A percentile compares a stretch with the other conserved stretches of the same genome.
These are phyloP conservation scores for Erodium chrysanthum DNA, from an alignment of 441 rosid species.

Conservation along the genomic window DNA sequence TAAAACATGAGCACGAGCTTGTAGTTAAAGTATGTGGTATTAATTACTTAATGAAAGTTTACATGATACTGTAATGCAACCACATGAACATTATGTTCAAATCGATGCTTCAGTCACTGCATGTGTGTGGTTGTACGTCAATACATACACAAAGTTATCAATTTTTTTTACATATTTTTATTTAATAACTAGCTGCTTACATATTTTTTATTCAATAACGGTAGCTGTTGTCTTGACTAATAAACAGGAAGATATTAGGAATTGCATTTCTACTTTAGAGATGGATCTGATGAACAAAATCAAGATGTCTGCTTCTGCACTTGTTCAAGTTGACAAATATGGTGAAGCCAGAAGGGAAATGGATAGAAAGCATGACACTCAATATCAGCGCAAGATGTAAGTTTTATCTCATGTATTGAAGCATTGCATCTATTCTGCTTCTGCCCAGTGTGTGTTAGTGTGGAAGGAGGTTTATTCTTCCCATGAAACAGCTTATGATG, in stretches of 20 bases:
- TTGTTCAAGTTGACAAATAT: slow-evolving; percentile 45
- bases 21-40: slow-evolving; percentile 42
- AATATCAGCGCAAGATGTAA: slow-evolving; percentile 78
- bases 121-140: background rate
- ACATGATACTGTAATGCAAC: no score
- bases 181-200: no score
- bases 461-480: background rate
- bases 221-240: slow-evolving; percentile 2
- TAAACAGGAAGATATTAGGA: slow-evolving; percentile 72
- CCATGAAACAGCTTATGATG: slow-evolving; percentile 12
- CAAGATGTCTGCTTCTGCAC: slow-evolving; percentile 44
- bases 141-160: background rate
- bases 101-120: no score
- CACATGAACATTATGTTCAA: no score
- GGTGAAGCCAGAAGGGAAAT: slow-evolving; percentile 53
- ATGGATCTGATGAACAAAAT: slow-evolving; percentile 37
- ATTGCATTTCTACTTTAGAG: slow-evolving; percentile 51
- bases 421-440: background rate
- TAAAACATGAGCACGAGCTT: slow-evolving; percentile 42
- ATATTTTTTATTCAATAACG: no score
- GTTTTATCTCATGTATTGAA: slow-evolving; percentile 15
- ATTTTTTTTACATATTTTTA: background rate
- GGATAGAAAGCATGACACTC: slow-evolving; percentile 68
- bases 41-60: no score
- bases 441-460: background rate